Base-by-base conservation (phyloP, 73 alveolate species). In the Blepharisma japonicum region DNA sequence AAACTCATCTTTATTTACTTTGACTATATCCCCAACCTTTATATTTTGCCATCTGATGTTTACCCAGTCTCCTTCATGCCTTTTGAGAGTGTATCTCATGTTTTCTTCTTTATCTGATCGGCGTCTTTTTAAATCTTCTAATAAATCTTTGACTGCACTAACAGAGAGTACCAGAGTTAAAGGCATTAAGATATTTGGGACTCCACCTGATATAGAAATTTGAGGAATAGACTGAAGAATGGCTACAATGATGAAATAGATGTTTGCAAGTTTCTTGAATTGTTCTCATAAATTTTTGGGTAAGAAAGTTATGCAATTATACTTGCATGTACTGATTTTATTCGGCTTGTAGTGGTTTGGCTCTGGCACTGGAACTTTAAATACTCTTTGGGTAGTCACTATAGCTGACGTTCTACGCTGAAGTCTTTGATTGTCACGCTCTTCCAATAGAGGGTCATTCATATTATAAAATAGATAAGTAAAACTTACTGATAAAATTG, bases 221-320 rank as follows among this genome's bases (percentile, higher is more conserved):
- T 39, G 71, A 5, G 88, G 88, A 71, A 79, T 9, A 74, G 67
- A 77, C 85, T 91, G 97, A 47, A 91, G 71, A 18, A 86, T 83
- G 68, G 97, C 82, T 23, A 91, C 86, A 68, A 91, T 86, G 71
- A 91, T 83, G 89, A 91, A 91, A 81, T 89, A 91, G 14, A 89
- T 81, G 77, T 91, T 90, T 3, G 97, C 91, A 68, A 79, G 56
- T 68, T 88, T 83, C 80, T 91, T 83, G 82, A 92, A 92, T 87
- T 92, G 93, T 23, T 88, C 97, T 76, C 86, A 83, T 82, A 90
- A 71, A 55, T 87, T 82, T 72, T 83, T 83, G 39, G 96, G 96
- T 50, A 66, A 61, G 76, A 82, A 47, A 18, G 56, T 70, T 70
- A 39, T 7, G 66, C 56, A 70, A n/a, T 70, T 70, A 54, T 70